These are phyloP conservation scores for Quercus glauca DNA, from an alignment of 306 rosid species.

Conservation along the genomic window DNA sequence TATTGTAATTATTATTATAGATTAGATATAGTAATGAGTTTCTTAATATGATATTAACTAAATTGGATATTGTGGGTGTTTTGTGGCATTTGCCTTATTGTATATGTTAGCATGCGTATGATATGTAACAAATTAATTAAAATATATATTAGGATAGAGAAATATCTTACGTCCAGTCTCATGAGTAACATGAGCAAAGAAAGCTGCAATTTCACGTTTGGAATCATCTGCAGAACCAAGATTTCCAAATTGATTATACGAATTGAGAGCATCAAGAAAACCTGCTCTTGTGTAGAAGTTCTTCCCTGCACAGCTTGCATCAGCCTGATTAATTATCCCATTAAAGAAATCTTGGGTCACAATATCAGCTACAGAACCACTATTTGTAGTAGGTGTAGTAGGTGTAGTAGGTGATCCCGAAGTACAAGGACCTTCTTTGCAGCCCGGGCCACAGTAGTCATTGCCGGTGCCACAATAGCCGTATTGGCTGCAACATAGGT, in stretches of 20 bases:
- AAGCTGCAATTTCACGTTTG: conserved; percentile 78
- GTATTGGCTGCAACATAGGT: conserved; percentile 54
- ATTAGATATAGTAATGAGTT: too few species aligned
- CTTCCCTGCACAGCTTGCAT: conserved; percentile 50
- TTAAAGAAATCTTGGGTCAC: conserved; percentile 54
- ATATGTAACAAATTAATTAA: background rate
- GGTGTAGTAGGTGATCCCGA: background rate
- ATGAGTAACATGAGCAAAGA: conserved; percentile 79
- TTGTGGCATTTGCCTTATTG: background rate
- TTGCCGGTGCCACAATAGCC: conserved; percentile 58
- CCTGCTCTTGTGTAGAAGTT: conserved; percentile 49
- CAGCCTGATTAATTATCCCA: conserved; percentile 49
- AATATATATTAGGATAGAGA: background rate
- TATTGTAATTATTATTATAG: too few species aligned
- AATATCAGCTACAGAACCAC: conserved; percentile 38
- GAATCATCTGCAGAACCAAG: conserved; percentile 46
- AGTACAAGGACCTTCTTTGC: conserved; percentile 55
- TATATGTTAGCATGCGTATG: too few species aligned
- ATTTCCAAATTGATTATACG: conserved; percentile 45
- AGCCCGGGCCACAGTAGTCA: conserved; percentile 62
- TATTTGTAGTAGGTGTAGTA: too few species aligned
- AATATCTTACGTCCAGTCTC: conserved; percentile 68
- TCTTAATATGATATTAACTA: too few species aligned
- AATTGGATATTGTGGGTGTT: too few species aligned
- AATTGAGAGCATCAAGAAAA: conserved; percentile 51